Conservation (phyloP, 1,284 basidiomycete species). For the Schizophyllum amplum region DNA sequence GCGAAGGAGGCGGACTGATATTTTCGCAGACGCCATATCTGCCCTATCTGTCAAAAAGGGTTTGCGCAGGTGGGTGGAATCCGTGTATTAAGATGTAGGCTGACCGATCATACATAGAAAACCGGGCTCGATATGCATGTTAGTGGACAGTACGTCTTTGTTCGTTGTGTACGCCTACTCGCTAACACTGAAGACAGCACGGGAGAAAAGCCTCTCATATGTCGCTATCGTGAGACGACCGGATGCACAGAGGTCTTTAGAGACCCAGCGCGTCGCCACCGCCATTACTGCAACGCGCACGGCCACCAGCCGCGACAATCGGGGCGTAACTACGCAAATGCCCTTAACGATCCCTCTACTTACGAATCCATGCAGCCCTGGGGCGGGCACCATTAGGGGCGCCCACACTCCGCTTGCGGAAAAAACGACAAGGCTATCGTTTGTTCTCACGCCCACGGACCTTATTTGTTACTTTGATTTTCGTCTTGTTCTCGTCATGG, state of each 20-base stretch:
- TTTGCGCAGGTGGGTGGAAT: slow-evolving; percentile 34
- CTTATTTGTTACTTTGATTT: not conserved
- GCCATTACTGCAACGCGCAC: slow-evolving; percentile 49
- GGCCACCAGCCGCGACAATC: slow-evolving; percentile 39
- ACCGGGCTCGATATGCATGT: slow-evolving; percentile 53
- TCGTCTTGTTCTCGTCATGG: not conserved
- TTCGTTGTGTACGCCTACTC: slow-evolving; percentile 1
- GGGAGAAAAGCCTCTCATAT: slow-evolving; percentile 45
- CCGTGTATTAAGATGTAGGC: not conserved
- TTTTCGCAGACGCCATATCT: slow-evolving; percentile 39
- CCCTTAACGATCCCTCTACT: slow-evolving; percentile 4
- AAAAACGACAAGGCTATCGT: not conserved
- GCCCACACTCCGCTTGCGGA: not conserved
- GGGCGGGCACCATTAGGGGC: not conserved
- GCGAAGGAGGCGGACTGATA: not conserved
- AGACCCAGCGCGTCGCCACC: slow-evolving; percentile 54
- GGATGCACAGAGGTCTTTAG: slow-evolving; percentile 45
- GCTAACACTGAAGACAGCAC: slow-evolving; percentile 30
- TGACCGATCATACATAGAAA: slow-evolving; percentile 29
- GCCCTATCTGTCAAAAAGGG: slow-evolving; percentile 43
- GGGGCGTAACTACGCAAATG: slow-evolving; percentile 28
- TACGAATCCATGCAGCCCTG: slow-evolving; percentile 7
- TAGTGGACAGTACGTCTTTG: slow-evolving; percentile 46
- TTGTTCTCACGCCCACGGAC: not conserved
- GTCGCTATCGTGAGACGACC: slow-evolving; percentile 35